Evolutionary conservation across 1,139 yeast genomes (phyloP).

Genomic region (Sugiyamaella neomexicana): DNA sequence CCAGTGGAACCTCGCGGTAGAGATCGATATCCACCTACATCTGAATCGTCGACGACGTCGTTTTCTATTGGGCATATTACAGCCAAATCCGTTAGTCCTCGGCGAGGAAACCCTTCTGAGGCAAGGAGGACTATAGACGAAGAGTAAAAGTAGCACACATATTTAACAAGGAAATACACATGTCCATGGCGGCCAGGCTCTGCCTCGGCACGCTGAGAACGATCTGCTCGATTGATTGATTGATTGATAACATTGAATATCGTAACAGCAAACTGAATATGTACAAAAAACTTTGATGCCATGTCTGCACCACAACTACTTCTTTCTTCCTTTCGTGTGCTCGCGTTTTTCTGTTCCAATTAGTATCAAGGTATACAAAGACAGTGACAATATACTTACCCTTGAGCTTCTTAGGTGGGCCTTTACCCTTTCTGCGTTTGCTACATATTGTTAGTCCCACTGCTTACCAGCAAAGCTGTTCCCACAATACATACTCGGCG

Average conservation of each 20-base stretch:
- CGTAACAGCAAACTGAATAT: constrained; percentile 8
- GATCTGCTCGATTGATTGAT: background rate
- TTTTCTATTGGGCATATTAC: constrained; percentile 19
- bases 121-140: background rate
- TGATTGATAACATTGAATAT: background rate
- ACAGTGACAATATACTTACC: constrained; percentile 15
- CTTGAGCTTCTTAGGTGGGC: constrained; percentile 32
- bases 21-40: background rate
- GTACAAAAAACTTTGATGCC: constrained; percentile 10
- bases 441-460: constrained; percentile 16
- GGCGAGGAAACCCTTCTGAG: background rate
- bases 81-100: constrained; percentile 23
- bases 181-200: constrained; percentile 6
- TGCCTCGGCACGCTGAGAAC: background rate
- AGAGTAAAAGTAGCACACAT: background rate
- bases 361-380: background rate
- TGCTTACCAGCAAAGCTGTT: constrained; percentile 6
- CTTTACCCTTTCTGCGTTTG: constrained; percentile 31
- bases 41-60: constrained; percentile 14
- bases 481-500: constrained; percentile 29
- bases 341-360: constrained; percentile 17
- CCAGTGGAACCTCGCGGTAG: background rate
- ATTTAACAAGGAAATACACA: background rate
- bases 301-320: constrained; percentile 7
- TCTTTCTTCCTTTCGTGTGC: constrained; percentile 25